Percentiles rank a stretch among this genome's conserved stretches.
These are phyloP conservation scores for Ganoderma sinense DNA, from an alignment of 1,284 basidiomycete species.

Conservation along the genomic window DNA sequence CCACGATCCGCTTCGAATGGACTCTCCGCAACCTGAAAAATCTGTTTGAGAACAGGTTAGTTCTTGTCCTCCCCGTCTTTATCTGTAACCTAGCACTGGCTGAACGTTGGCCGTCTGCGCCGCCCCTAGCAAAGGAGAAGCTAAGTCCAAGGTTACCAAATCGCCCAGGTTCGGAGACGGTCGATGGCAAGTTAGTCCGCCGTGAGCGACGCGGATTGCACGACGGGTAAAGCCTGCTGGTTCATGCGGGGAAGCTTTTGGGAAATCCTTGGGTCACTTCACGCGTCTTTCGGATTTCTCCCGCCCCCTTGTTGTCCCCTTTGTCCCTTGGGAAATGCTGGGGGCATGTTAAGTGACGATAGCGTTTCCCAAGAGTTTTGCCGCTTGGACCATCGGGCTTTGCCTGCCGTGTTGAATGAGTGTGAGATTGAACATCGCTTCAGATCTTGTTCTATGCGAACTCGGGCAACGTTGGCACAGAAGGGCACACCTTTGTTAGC, in stretches of 20 bases:
- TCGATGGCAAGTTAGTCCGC: conserved; percentile 67
- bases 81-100: neutral
- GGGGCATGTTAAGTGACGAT: too few relatives aligned
- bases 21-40: conserved; percentile 69
- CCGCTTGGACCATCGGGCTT: too few relatives aligned
- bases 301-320: too few relatives aligned
- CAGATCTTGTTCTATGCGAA: conserved; percentile 86
- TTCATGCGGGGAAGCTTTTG: too few relatives aligned
- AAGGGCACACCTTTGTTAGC: conserved; percentile 58
- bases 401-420: too few relatives aligned
- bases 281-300: too few relatives aligned
- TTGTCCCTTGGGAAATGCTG: too few relatives aligned
- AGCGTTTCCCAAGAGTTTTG: too few relatives aligned
- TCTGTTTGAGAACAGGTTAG: conserved; percentile 76
- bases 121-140: conserved; percentile 61
- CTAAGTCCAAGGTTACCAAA: conserved; percentile 76
- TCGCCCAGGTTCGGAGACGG: conserved; percentile 73
- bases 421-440: conserved; percentile 8
- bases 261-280: too few relatives aligned
- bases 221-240: too few relatives aligned
- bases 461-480: conserved; percentile 64
- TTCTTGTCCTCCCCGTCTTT: neutral
- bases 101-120: neutral
- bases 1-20: conserved; percentile 79
- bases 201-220: neutral